Percentiles rank a stretch among this genome's conserved stretches.
Evolutionary conservation across 345 rosid genomes (phyloP).

Genomic region (Cochlearia excelsa): DNA sequence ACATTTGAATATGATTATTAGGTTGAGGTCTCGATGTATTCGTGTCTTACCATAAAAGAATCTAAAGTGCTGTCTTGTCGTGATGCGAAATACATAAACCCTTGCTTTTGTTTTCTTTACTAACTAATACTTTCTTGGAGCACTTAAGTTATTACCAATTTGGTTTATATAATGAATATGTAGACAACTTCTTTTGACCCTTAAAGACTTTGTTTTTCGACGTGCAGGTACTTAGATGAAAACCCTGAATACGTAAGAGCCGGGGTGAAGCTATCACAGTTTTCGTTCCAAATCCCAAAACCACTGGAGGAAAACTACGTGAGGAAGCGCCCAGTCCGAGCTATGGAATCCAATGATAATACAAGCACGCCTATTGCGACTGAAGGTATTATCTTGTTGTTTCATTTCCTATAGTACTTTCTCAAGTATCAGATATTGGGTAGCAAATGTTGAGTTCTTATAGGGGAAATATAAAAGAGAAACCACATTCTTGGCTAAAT

Average conservation of each 20-base stretch:
- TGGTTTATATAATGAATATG: too few relatives aligned
- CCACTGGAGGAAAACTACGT: slow-evolving; percentile 67
- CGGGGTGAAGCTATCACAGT: slow-evolving; percentile 53
- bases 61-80: slow-evolving; percentile 1
- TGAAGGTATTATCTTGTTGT: slow-evolving; percentile 42
- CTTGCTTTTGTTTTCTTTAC: neutral
- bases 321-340: slow-evolving; percentile 51
- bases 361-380: slow-evolving; percentile 33
- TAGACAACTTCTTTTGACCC: neutral
- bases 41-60: neutral
- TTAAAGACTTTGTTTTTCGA: neutral
- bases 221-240: slow-evolving; percentile 55
- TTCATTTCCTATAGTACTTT: slow-evolving; percentile 1
- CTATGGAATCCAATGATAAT: slow-evolving; percentile 36
- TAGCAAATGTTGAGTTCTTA: neutral
- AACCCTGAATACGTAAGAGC: slow-evolving; percentile 46
- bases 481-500: neutral
- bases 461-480: neutral
- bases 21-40: too few relatives aligned
- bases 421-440: neutral
- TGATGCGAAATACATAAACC: slow-evolving; percentile 3
- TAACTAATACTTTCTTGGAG: too few relatives aligned
- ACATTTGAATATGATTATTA: too few relatives aligned
- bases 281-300: slow-evolving; percentile 74
- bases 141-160: too few relatives aligned